Base-by-base conservation (phyloP, 2,329 filamentous ascomycete species). In the Tolypocladium pustulatum region DNA sequence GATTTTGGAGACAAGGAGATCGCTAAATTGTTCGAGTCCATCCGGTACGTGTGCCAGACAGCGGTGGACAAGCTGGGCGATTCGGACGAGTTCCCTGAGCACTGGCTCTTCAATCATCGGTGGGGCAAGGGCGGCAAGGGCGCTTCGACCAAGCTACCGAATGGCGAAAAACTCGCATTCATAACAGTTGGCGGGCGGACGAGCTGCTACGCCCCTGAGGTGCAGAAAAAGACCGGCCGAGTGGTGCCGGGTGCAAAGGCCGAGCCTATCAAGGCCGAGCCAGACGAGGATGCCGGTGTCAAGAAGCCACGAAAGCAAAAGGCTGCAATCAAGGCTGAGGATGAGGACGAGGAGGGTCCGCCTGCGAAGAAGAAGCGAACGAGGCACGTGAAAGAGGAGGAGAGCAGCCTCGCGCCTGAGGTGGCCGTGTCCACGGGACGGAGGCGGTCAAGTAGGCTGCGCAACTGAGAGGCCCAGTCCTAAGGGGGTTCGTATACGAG, bases 91-190 rank as follows among this genome's bases (percentile, higher is more conserved):
- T 97, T 97, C 62, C 94, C 94, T 0, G 79, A 88, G 6, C 81
- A 92, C 61, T 99, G 94, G 91, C 76, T 96, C 13, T 95, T 96
- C 77, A 87, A 89, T 62, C 81, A 95, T 69, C 84, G 91, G 32
- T 97, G 94, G 94, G 84, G 86, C 15, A 96, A 97, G 68, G 91
- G 90, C 68, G 91, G 89, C 67, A 95, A 93, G 68, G 82, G 81
- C 36, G 79, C 83, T 1, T 73, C 80, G 0, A 83, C 81, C 5
- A 81, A 80, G 55, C 74, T 97, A 34, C 93, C 93, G 0, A 95
- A 85, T 63, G 94, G 94, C 0, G 87, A 91, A 62, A 91, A 88
- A 72, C 86, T 97, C 53, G 85, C 86, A 0, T 94, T 93, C 68
- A 74, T 97, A 55, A 97, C 88, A 0, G 93, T 97, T 0, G 93